These are phyloP conservation scores for Viola pubescens DNA, from an alignment of 441 rosid species.

Conservation along the genomic window DNA sequence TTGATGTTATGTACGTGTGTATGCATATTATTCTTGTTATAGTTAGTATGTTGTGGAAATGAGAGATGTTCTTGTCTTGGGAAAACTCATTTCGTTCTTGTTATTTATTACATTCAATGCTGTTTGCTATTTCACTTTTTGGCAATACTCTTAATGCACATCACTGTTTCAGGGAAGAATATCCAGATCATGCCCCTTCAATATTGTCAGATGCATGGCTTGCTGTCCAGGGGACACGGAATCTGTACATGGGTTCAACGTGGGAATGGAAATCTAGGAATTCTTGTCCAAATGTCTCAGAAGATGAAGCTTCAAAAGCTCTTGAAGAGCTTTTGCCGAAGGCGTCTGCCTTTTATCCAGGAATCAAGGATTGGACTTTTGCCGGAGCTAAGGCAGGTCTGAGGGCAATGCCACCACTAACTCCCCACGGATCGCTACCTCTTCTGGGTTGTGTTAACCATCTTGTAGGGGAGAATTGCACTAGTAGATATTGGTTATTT, in stretches of 20 bases:
- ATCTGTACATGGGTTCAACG: conserved; percentile 69
- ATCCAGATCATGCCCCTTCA: conserved; percentile 62
- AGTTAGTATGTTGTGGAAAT: too few relatives aligned
- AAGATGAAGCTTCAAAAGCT: conserved; percentile 68
- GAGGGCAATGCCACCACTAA: conserved; percentile 86
- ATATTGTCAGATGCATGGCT: conserved; percentile 88
- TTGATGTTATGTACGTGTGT: too few relatives aligned
- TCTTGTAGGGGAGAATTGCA: conserved; percentile 30
- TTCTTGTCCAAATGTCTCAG: conserved; percentile 47
- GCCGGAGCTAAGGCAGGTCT: conserved; percentile 72
- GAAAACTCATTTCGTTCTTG: too few relatives aligned
- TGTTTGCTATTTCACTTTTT: neutral
- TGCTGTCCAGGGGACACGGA: conserved; percentile 58
- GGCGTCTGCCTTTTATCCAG: conserved; percentile 60
- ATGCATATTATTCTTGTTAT: too few relatives aligned
- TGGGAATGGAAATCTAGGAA: conserved; percentile 90
- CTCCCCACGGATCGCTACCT: conserved; percentile 74
- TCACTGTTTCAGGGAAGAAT: conserved; percentile 47
- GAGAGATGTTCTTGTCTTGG: too few relatives aligned
- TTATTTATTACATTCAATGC: too few relatives aligned
- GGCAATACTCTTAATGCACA: conserved; percentile 4
- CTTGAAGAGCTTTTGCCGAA: conserved; percentile 70
- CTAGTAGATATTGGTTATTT: conserved; percentile 61
- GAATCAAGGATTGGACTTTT: conserved; percentile 55
- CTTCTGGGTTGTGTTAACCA: conserved; percentile 63